These are phyloP conservation scores for Cadophora sp. DNA, from an alignment of 2,329 filamentous ascomycete species.

Conservation along the genomic window DNA sequence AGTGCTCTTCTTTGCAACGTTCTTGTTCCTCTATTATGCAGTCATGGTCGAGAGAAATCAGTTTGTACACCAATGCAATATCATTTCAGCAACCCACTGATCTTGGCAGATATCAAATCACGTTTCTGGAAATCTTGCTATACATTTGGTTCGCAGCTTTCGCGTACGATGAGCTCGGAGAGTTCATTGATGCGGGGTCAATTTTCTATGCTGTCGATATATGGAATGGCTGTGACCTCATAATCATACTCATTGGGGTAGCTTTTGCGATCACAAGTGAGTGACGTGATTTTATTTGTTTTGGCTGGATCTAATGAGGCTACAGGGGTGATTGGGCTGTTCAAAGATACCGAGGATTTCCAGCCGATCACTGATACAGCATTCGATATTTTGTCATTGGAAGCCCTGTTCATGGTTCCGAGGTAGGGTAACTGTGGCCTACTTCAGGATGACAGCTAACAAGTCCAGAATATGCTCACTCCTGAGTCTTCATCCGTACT, in stretches of 20 bases:
- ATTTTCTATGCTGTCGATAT: constrained; percentile 86
- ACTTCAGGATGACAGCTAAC: constrained; percentile 14
- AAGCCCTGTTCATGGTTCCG: constrained; percentile 89
- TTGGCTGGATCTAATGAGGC: background rate
- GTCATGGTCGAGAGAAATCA: constrained; percentile 79
- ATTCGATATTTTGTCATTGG: constrained; percentile 88
- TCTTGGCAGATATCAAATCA: constrained; percentile 58
- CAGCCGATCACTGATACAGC: constrained; percentile 72
- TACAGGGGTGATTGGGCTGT: constrained; percentile 70
- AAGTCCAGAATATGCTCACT: constrained; percentile 77
- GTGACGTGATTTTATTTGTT: constrained; percentile 41
- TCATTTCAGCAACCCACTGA: background rate
- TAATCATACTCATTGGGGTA: constrained; percentile 76
- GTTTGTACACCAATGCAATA: constrained; percentile 28
- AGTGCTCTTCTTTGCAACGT: constrained; percentile 78
- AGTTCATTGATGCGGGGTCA: constrained; percentile 84
- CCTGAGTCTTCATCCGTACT: constrained; percentile 86
- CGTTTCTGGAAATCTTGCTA: constrained; percentile 72
- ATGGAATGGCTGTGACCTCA: constrained; percentile 77
- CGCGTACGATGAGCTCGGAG: constrained; percentile 84
- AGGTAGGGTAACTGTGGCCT: constrained; percentile 48
- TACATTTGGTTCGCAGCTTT: constrained; percentile 90
- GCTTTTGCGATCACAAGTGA: constrained; percentile 75
- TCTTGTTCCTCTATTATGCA: constrained; percentile 83
- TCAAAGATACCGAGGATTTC: constrained; percentile 55